Conservation (phyloP, 192 early-diverging fungal genomes). For the Coemansia sp. region DNA sequence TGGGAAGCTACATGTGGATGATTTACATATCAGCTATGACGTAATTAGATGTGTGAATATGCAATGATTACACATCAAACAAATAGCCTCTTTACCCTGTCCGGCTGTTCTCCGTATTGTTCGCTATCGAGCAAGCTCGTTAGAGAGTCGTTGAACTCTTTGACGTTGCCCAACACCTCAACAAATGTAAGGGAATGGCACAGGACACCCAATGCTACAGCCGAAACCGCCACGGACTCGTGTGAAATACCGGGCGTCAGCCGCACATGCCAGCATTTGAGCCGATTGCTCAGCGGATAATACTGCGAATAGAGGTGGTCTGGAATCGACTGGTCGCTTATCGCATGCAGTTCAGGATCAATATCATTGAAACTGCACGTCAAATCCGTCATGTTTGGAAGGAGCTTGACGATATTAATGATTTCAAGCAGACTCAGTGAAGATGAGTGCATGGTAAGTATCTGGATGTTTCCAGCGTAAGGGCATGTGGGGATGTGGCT, state of each 20-base stretch:
- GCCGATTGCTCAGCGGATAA: neutral
- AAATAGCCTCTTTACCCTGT: too few relatives aligned
- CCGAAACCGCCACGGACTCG: neutral
- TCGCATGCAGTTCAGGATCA: neutral
- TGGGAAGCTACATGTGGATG: too few relatives aligned
- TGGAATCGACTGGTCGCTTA: neutral
- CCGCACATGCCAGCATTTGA: neutral
- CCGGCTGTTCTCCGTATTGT: too few relatives aligned
- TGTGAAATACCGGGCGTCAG: neutral
- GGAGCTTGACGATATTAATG: neutral
- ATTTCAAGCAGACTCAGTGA: neutral
- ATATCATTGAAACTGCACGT: neutral
- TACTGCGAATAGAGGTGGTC: neutral
- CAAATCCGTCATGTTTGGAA: neutral
- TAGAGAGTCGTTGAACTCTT: too few relatives aligned
- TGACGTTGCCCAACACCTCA: too few relatives aligned
- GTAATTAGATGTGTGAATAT: too few relatives aligned
- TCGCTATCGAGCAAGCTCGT: too few relatives aligned
- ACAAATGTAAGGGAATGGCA: neutral
- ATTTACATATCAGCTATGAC: too few relatives aligned
- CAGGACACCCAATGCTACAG: neutral
- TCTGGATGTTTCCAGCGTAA: neutral
- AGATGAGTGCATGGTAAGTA: neutral
- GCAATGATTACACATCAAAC: too few relatives aligned
- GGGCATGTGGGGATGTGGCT: neutral